A percentile compares a stretch with the other conserved stretches of the same genome.
phyloP scores from a whole-genome alignment of 768 basidiomycete species.

The Russula vinacea region DNA sequence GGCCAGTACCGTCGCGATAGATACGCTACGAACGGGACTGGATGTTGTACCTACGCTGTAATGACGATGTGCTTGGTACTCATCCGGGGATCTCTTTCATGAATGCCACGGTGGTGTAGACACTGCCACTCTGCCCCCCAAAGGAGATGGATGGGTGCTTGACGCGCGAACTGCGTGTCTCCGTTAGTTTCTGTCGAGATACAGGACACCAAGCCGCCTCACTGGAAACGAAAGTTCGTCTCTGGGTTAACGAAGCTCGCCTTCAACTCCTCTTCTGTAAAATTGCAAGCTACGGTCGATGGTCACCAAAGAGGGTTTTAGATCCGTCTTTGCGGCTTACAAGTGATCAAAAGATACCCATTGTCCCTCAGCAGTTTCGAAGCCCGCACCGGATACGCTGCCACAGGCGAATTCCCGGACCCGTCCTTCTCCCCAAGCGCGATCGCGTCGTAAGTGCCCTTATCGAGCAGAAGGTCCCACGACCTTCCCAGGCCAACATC shows the following conservation, averaged over 20 bases:
- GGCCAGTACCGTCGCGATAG: slow-evolving; percentile 64
- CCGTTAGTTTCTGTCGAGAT: neutral
- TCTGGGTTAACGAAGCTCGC: slow-evolving; percentile 47
- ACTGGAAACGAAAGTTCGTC: slow-evolving; percentile 65
- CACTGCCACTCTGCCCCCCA: slow-evolving; percentile 73
- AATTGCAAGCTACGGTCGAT: slow-evolving; percentile 58
- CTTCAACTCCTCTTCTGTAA: slow-evolving; percentile 73
- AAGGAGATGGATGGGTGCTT: slow-evolving; percentile 70
- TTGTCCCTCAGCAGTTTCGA: slow-evolving; percentile 57
- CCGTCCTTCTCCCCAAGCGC: slow-evolving; percentile 62
- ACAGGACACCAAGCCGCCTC: slow-evolving; percentile 32
- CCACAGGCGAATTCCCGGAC: slow-evolving; percentile 50
- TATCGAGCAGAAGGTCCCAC: slow-evolving; percentile 81
- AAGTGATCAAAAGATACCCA: slow-evolving; percentile 75
- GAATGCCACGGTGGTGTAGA: slow-evolving; percentile 71
- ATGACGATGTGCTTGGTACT: neutral
- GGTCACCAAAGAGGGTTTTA: neutral
- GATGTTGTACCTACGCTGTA: slow-evolving; percentile 47
- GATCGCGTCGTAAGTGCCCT: slow-evolving; percentile 88
- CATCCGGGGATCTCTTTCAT: slow-evolving; percentile 37
- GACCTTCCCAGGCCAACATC: slow-evolving; percentile 31
- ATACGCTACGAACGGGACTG: slow-evolving; percentile 63
- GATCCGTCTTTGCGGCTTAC: slow-evolving; percentile 42
- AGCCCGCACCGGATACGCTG: slow-evolving; percentile 59
- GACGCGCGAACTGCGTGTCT: slow-evolving; percentile 58